A percentile compares a stretch with the other conserved stretches of the same genome.
These are phyloP conservation scores for Tricholoma hemisulphureum DNA, from an alignment of 768 basidiomycete species.

Conservation along the genomic window DNA sequence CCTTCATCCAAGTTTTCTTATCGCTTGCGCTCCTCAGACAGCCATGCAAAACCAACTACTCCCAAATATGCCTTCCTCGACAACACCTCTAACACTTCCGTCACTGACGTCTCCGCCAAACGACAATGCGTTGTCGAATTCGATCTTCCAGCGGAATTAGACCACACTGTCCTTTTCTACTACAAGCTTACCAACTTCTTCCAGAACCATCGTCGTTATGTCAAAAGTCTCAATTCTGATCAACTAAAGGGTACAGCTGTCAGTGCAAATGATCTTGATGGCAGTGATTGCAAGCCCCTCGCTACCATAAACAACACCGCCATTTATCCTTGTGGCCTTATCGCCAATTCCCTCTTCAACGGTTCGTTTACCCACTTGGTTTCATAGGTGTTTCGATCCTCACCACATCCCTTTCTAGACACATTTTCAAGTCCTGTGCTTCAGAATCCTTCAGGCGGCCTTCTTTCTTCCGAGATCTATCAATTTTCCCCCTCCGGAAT, in stretches of 20 bases:
- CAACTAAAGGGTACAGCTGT: slow-evolving; percentile 80
- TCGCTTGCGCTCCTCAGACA: slow-evolving; percentile 54
- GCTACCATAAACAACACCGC: slow-evolving; percentile 52
- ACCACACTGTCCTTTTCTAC: slow-evolving; percentile 81
- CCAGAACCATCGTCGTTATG: slow-evolving; percentile 98
- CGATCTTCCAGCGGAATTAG: slow-evolving; percentile 74
- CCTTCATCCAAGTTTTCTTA: slow-evolving; percentile 69
- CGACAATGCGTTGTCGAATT: slow-evolving; percentile 80
- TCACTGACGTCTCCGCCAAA: slow-evolving; percentile 41
- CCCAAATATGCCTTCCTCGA: slow-evolving; percentile 80
- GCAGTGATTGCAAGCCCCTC: slow-evolving; percentile 87
- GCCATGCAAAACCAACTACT: slow-evolving; percentile 48
- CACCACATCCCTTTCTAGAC: slow-evolving; percentile 46
- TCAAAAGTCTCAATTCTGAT: slow-evolving; percentile 81
- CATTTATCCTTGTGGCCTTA: slow-evolving; percentile 94
- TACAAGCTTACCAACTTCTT: slow-evolving; percentile 97
- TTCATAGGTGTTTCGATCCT: slow-evolving; percentile 1
- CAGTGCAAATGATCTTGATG: slow-evolving; percentile 45
- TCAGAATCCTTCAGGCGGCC: slow-evolving; percentile 50
- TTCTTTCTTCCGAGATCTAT: slow-evolving; percentile 52
- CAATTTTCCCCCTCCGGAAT: slow-evolving; percentile 76
- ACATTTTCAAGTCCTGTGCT: slow-evolving; percentile 69
- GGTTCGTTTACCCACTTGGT: slow-evolving; percentile 47
- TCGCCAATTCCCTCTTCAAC: slow-evolving; percentile 97
- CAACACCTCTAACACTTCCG: slow-evolving; percentile 44